Conservation (phyloP, 441 rosid genomes). For the Oxalis stricta region DNA sequence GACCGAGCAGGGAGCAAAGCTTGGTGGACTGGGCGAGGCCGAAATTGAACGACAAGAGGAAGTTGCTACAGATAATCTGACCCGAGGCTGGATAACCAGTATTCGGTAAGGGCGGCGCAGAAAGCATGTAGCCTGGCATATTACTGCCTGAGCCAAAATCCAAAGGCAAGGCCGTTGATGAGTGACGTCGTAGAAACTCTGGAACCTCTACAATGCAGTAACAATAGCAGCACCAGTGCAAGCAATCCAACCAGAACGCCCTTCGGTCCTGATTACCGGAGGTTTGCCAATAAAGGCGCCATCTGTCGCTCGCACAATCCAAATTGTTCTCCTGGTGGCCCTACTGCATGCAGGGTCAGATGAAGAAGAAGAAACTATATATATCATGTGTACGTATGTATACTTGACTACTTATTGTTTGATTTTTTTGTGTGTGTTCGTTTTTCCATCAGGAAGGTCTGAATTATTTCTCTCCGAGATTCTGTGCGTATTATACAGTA, state of each 20-base stretch:
- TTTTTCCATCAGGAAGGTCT: too few relatives aligned
- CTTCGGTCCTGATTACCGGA: conserved; percentile 42
- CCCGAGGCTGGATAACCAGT: conserved; percentile 79
- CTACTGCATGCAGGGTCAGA: conserved; percentile 70
- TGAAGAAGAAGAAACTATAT: too few relatives aligned
- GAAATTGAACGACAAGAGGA: conserved; percentile 81
- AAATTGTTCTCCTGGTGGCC: conserved; percentile 64
- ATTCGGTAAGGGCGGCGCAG: conserved; percentile 85
- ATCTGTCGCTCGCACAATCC: conserved; percentile 76
- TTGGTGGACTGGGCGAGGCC: conserved; percentile 99
- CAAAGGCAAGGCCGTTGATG: conserved; percentile 93
- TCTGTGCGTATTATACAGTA: too few relatives aligned
- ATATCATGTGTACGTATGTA: conserved; percentile 23
- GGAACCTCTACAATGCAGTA: conserved; percentile 67
- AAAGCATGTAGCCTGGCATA: conserved; percentile 92
- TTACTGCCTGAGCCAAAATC: conserved; percentile 90
- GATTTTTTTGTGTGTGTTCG: too few relatives aligned
- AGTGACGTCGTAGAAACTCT: conserved; percentile 89
- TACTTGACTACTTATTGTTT: too few relatives aligned
- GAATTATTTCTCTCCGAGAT: too few relatives aligned
- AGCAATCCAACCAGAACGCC: conserved; percentile 21
- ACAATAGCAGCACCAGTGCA: conserved; percentile 23
- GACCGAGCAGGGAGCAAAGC: conserved; percentile 95
- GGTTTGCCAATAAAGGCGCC: conserved; percentile 55
- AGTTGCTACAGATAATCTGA: conserved; percentile 78